Evolutionary conservation across 441 rosid species (phyloP).

Genomic region (Syzygium syzygioides): DNA sequence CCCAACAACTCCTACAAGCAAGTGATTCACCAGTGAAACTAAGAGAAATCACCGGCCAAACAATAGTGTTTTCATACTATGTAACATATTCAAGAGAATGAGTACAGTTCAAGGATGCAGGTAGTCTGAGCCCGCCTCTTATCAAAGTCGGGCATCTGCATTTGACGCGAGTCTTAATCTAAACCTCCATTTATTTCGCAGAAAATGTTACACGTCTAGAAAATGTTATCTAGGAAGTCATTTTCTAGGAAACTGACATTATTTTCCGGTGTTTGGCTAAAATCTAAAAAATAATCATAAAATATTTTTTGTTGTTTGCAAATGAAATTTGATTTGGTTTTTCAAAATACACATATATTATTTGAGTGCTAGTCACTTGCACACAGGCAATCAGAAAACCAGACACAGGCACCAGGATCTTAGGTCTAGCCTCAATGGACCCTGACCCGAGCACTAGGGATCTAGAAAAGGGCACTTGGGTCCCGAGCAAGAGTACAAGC

Average conservation of each 20-base stretch:
- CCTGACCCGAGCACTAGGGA: background rate
- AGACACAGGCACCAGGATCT: background rate
- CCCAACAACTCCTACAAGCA: background rate
- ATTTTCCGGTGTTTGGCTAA: background rate
- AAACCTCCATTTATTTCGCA: too few relatives aligned
- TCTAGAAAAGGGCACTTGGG: background rate
- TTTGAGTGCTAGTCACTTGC: background rate
- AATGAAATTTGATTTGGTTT: background rate
- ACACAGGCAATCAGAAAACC: accelerated
- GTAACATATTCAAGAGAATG: background rate
- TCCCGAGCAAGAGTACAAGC: background rate
- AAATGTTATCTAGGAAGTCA: background rate
- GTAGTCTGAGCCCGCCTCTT: background rate
- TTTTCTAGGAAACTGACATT: background rate
- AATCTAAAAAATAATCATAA: too few relatives aligned
- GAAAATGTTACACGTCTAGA: too few relatives aligned
- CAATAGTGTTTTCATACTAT: background rate
- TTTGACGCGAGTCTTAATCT: background rate
- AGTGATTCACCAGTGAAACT: too few relatives aligned
- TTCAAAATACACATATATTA: background rate
- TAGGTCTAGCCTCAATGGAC: background rate
- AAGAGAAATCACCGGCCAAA: background rate
- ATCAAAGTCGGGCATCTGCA: background rate
- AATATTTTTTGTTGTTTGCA: too few relatives aligned
- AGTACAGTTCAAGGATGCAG: background rate